Evolutionary conservation across 164 flowering plant species (phyloP).

Genomic region (Aristolochia californica): DNA sequence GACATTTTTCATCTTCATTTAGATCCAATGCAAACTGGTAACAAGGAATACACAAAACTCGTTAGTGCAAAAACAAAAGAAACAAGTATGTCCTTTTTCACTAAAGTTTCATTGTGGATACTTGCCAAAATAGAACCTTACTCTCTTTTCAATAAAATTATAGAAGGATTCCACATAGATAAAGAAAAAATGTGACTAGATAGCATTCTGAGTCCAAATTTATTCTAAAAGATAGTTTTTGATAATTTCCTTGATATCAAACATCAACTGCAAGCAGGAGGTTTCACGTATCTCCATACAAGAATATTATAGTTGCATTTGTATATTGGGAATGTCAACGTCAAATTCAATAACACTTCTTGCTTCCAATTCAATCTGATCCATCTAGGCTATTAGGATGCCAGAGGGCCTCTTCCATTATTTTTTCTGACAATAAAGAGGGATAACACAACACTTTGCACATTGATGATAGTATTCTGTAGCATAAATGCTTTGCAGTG

Average conservation of each 20-base stretch:
- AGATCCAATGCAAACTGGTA: conserved; percentile 73
- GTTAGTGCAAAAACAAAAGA: background rate
- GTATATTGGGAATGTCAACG: too few species aligned
- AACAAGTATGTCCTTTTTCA: background rate
- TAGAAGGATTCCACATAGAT: background rate
- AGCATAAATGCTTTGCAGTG: too few species aligned
- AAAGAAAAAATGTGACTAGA: background rate
- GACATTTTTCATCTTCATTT: conserved; percentile 56
- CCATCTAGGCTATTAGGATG: too few species aligned
- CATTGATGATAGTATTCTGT: too few species aligned
- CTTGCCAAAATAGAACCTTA: background rate
- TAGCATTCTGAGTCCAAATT: background rate
- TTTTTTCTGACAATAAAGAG: too few species aligned
- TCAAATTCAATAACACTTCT: too few species aligned
- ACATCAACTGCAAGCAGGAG: too few species aligned
- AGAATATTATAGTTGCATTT: too few species aligned
- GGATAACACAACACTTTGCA: too few species aligned
- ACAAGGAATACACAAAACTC: background rate
- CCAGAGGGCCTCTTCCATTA: too few species aligned
- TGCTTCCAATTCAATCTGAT: too few species aligned
- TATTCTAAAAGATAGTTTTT: background rate
- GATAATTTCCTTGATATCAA: background rate
- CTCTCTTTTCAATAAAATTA: background rate
- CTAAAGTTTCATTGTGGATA: background rate
- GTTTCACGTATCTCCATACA: too few species aligned